Evolutionary conservation across 768 basidiomycete species (phyloP).

Genomic region (Melanogaster broomeanus): DNA sequence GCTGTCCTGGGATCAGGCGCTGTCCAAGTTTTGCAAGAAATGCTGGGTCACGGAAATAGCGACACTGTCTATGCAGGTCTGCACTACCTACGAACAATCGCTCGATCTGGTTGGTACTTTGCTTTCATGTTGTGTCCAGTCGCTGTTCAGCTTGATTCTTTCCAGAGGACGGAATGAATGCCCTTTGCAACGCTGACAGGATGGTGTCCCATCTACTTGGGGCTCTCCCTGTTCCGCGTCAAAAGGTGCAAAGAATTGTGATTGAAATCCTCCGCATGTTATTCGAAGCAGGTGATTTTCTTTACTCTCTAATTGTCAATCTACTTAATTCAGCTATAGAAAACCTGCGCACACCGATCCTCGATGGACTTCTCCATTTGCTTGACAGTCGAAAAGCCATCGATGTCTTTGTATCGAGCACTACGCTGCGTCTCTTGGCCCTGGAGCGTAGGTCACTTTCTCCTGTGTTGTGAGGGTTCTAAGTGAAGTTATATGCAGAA

Average conservation of each 20-base stretch:
- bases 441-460: constrained; percentile 14
- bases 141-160: background rate
- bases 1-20: constrained; percentile 14
- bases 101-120: constrained; percentile 15
- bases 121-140: background rate
- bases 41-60: constrained; percentile 11
- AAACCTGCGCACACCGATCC: constrained; percentile 7
- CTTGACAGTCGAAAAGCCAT: constrained; percentile 17
- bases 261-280: constrained; percentile 11
- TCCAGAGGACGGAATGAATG: constrained; percentile 9
- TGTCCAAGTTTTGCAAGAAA: constrained; percentile 11
- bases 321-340: background rate
- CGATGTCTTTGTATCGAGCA: constrained; percentile 17
- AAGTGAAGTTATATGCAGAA: constrained; percentile 2
- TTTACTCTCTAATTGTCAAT: background rate
- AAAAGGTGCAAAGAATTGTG: constrained; percentile 17
- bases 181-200: background rate
- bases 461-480: background rate
- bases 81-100: constrained; percentile 24
- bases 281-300: constrained; percentile 13
- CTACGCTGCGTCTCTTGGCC: constrained; percentile 10
- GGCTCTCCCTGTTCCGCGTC: constrained; percentile 14
- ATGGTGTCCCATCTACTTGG: constrained; percentile 16
- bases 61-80: constrained; percentile 18
- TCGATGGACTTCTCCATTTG: constrained; percentile 13